Conservation (phyloP, 2,329 filamentous ascomycete genomes). For the Pseudocercospora pini-densiflorae region DNA sequence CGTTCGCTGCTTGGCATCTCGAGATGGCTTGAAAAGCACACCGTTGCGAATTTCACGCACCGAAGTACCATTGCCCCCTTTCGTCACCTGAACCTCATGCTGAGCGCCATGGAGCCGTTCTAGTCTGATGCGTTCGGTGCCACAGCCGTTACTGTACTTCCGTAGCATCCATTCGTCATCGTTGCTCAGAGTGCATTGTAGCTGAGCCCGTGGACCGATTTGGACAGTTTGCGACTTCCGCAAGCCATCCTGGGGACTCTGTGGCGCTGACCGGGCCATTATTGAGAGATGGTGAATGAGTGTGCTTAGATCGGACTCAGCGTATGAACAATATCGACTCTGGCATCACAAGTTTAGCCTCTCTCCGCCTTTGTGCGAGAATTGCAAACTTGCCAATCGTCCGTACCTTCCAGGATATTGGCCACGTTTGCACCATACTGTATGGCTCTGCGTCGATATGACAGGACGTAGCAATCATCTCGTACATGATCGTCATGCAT, state of each 20-base stretch:
- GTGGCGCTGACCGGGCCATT: not conserved
- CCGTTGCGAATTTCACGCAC: not conserved
- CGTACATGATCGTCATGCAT: not conserved
- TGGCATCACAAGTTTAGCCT: too few relatives aligned
- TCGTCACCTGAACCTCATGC: not conserved
- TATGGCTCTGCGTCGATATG: not conserved
- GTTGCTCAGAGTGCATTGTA: not conserved
- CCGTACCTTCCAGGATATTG: not conserved
- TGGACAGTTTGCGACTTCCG: not conserved
- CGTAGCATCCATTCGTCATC: not conserved
- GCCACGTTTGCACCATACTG: not conserved
- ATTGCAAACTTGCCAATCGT: not conserved
- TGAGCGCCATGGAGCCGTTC: not conserved
- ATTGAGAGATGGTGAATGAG: not conserved
- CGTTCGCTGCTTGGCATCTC: not conserved
- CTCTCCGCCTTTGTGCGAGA: not conserved
- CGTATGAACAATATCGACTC: too few relatives aligned
- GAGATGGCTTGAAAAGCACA: not conserved
- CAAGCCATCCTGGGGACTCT: not conserved
- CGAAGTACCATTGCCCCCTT: not conserved
- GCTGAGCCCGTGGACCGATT: not conserved
- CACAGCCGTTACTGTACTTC: not conserved
- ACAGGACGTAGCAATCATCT: not conserved
- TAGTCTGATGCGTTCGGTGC: not conserved
- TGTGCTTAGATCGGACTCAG: too few relatives aligned